Evolutionary conservation across 768 basidiomycete species (phyloP).

Genomic region (Daedaleopsis nitida): DNA sequence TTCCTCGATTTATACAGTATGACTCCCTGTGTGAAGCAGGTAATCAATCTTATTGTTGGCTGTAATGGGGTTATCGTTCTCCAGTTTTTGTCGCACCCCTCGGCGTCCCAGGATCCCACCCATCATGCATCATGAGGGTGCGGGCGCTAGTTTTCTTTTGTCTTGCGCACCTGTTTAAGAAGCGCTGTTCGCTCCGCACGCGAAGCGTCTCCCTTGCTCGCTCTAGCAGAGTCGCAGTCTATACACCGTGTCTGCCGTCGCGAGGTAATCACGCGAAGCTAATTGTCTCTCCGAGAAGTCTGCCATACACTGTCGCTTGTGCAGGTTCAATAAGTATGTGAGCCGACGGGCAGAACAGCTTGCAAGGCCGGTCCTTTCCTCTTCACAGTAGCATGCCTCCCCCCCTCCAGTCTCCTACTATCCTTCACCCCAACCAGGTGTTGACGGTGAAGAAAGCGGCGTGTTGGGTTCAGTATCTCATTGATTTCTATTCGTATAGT

Average conservation of each 20-base stretch:
- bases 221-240: background rate
- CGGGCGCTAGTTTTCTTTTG: slow-evolving; percentile 1
- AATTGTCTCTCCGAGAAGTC: slow-evolving; percentile 14
- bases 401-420: background rate
- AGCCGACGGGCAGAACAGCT: background rate
- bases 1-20: background rate
- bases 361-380: slow-evolving; percentile 17
- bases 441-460: slow-evolving; percentile 13
- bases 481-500: background rate
- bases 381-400: slow-evolving; percentile 12
- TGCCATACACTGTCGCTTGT: slow-evolving; percentile 1
- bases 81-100: background rate
- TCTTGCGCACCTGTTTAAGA: background rate
- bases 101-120: too few relatives aligned
- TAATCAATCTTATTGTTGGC: background rate
- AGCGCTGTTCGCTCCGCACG: background rate
- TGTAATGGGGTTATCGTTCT: background rate
- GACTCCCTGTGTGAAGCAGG: slow-evolving; percentile 2
- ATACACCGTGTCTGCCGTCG: background rate
- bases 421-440: slow-evolving; percentile 9
- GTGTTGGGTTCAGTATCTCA: slow-evolving; percentile 7
- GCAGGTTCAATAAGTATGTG: slow-evolving; percentile 10
- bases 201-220: background rate
- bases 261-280: slow-evolving; percentile 5
- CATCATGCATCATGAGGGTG: too few relatives aligned